Evolutionary conservation across 257 asterid genomes (phyloP), one percentile per base, ranked within the genome.

Genomic region (Ocimum tenuiflorum): DNA sequence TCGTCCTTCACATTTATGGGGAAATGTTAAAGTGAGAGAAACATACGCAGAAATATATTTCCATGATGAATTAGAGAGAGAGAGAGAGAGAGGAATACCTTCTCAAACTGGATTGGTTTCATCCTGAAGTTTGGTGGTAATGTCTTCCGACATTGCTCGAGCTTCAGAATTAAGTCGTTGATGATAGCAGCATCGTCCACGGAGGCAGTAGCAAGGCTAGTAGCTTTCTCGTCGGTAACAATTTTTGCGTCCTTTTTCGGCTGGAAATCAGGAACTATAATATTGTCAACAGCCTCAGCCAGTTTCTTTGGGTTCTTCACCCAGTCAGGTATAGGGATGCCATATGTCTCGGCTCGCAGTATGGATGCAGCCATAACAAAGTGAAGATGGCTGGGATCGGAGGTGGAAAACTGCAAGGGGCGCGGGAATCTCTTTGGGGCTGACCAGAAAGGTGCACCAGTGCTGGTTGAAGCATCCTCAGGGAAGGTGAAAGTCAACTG

Each of bases 71-170:
- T 27, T 27, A 1, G 31, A 27, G 4, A 27, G 31, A 27, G 4
- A 27, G 4, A 1, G 2, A 27, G 4, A 27, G 31, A 8, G 54
- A 29, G 65, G 51, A 3, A 33, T 53, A 91, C 97, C 96, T 91
- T 91, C 82, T 91, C 97, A 78, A 91, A 91, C 61, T 91, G 95
- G 73, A 91, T 84, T 36, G 97, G 97, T 61, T 79, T 91, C 97
- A 91, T 84, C 89, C 68, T 76, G 83, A 82, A 91, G 49, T 79
- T 73, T 13, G 89, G 81, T 39, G 81, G 79, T 35, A 91, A 63
- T 58, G 74, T 74, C 73, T 79, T 63, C 70, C 77, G 75, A 55
- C 74, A 78, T 47, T 80, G 78, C 81, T 91, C 96, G 77, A 91
- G 84, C 85, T 86, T 91, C 77, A 27, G 24, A 49, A 86, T 73